phyloP scores from a whole-genome alignment of 1,284 basidiomycete genomes.

The Microbotryomycetes sp. region DNA sequence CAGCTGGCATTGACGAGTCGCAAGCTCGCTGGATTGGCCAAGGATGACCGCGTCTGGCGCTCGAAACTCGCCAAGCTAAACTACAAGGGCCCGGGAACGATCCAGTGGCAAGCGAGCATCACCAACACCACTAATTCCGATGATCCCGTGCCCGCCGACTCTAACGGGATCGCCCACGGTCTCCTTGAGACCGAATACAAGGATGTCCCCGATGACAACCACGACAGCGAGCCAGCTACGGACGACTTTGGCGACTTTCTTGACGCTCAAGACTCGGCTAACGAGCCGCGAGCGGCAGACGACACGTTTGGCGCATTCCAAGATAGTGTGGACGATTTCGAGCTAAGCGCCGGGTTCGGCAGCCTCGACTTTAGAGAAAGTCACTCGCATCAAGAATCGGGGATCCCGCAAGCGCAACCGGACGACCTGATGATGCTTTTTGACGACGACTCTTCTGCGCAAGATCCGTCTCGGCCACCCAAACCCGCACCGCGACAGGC shows the following conservation, averaged over 20 bases:
- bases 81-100: constrained; percentile 13
- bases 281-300: neutral
- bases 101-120: constrained; percentile 8
- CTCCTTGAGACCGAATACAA: constrained; percentile 47
- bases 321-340: constrained; percentile 38
- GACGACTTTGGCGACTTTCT: constrained; percentile 88
- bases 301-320: constrained; percentile 56
- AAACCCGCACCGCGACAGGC: neutral
- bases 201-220: constrained; percentile 61
- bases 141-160: neutral
- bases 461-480: constrained; percentile 5
- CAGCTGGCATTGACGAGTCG: constrained; percentile 61
- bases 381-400: neutral
- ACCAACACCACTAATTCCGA: neutral
- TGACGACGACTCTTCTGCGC: constrained; percentile 25
- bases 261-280: constrained; percentile 37
- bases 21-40: constrained; percentile 56
- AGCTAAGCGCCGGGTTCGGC: constrained; percentile 12
- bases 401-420: constrained; percentile 1
- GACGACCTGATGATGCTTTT: constrained; percentile 42
- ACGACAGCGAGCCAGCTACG: constrained; percentile 47
- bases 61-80: constrained; percentile 29
- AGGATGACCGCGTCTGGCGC: constrained; percentile 69
- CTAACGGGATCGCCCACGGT: neutral
- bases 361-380: neutral